A percentile compares a stretch with the other conserved stretches of the same genome.
phyloP scores from a whole-genome alignment of 2,329 filamentous ascomycete genomes.

The Talaromyces sp. region DNA sequence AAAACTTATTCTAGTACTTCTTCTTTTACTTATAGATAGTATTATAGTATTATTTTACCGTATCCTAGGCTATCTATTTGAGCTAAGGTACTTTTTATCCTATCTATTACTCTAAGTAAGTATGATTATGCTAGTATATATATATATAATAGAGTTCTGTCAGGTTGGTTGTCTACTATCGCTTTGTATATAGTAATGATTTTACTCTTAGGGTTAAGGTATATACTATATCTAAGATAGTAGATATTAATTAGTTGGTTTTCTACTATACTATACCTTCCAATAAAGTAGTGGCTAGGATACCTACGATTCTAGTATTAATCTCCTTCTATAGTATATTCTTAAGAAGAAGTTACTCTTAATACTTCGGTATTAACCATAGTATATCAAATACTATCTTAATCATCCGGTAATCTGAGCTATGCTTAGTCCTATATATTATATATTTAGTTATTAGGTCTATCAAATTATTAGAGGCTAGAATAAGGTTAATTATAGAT shows the following conservation, averaged over 20 bases:
- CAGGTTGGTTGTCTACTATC: conserved; percentile 27
- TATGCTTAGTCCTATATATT: conserved; percentile 20
- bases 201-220: conserved; percentile 18
- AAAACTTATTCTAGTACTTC: conserved; percentile 29
- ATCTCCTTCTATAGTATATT: conserved; percentile 27
- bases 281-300: conserved; percentile 8
- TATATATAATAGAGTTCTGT: conserved; percentile 22
- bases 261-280: conserved; percentile 21
- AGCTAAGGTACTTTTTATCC: conserved; percentile 24
- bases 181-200: conserved; percentile 23
- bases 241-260: conserved; percentile 19
- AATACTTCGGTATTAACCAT: conserved; percentile 8
- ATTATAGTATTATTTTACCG: conserved; percentile 20
- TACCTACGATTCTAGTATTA: conserved; percentile 17
- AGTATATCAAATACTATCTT: conserved; percentile 32
- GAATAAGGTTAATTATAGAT: conserved; percentile 22
- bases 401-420: conserved; percentile 37
- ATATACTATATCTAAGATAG: conserved; percentile 17
- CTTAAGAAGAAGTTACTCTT: conserved; percentile 23
- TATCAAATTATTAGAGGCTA: conserved; percentile 20
- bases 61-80: conserved; percentile 24
- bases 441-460: conserved; percentile 18
- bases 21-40: conserved; percentile 23
- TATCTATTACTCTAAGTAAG: conserved; percentile 12
- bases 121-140: conserved; percentile 18